Conservation (phyloP, 2,329 filamentous ascomycete genomes). For the Raffaelea arxii region DNA sequence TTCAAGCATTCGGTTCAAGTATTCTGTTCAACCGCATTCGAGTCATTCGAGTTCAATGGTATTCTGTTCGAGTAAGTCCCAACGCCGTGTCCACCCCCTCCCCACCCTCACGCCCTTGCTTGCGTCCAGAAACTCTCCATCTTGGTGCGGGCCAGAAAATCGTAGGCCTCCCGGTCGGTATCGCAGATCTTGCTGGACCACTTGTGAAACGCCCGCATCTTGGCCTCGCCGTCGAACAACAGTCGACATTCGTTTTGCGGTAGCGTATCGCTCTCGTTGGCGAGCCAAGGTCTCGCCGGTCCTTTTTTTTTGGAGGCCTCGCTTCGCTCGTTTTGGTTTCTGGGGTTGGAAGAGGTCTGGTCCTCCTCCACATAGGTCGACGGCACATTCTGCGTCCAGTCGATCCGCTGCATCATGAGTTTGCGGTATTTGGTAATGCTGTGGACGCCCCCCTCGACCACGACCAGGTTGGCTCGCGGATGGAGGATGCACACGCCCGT, state of each 20-base stretch:
- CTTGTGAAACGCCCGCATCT: conserved; percentile 69
- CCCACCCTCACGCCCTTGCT: too few relatives aligned
- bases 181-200: conserved; percentile 90
- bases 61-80: too few relatives aligned
- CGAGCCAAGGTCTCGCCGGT: conserved; percentile 63
- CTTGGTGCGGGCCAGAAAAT: conserved; percentile 68
- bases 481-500: conserved; percentile 90
- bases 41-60: too few relatives aligned
- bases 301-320: too few relatives aligned
- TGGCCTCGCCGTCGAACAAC: conserved; percentile 86
- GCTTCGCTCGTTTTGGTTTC: too few relatives aligned
- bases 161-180: conserved; percentile 79
- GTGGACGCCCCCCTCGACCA: conserved; percentile 84
- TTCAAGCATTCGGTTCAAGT: too few relatives aligned
- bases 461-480: conserved; percentile 76
- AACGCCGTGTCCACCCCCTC: too few relatives aligned
- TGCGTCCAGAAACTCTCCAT: conserved; percentile 94
- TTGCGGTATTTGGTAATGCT: conserved; percentile 81
- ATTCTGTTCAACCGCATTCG: too few relatives aligned
- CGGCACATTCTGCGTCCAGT: conserved; percentile 84
- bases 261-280: conserved; percentile 73
- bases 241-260: conserved; percentile 72
- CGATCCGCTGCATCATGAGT: conserved; percentile 84
- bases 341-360: conserved; percentile 32
- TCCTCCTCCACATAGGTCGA: conserved; percentile 25